Conservation (phyloP, 1,284 basidiomycete species). For the Pseudomicrostroma phylloplanum region DNA sequence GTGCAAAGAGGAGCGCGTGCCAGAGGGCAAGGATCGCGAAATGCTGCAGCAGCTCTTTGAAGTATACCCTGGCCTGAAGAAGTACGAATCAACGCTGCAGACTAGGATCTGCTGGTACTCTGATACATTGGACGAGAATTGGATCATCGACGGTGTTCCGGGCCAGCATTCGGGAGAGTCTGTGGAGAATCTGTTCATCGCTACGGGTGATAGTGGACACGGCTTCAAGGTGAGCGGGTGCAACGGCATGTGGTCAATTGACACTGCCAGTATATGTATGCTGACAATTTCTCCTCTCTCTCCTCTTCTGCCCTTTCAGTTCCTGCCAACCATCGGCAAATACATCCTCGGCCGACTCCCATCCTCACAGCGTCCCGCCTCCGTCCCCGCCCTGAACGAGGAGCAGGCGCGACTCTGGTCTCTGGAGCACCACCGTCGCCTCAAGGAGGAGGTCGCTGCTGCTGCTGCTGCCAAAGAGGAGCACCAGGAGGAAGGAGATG, state of each 20-base stretch:
- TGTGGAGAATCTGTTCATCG: slow-evolving; percentile 52
- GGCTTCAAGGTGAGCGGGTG: slow-evolving; percentile 50
- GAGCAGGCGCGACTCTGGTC: slow-evolving; percentile 24
- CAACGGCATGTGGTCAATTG: background rate
- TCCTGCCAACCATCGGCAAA: slow-evolving; percentile 69
- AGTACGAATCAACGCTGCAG: slow-evolving; percentile 54
- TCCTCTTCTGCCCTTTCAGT: slow-evolving; percentile 55
- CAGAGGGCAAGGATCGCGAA: slow-evolving; percentile 56
- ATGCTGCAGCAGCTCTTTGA: slow-evolving; percentile 59
- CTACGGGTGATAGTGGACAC: slow-evolving; percentile 54
- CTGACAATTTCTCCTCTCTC: slow-evolving; percentile 55
- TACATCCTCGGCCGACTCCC: slow-evolving; percentile 65
- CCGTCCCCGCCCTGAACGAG: slow-evolving; percentile 5
- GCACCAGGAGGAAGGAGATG: background rate
- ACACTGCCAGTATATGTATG: background rate
- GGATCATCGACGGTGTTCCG: slow-evolving; percentile 55
- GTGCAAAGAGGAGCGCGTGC: slow-evolving; percentile 53
- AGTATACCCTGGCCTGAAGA: slow-evolving; percentile 67
- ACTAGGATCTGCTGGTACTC: slow-evolving; percentile 77
- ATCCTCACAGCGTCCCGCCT: slow-evolving; percentile 9
- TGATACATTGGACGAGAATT: slow-evolving; percentile 53
- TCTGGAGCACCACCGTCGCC: slow-evolving; percentile 21
- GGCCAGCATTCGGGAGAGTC: slow-evolving; percentile 13
- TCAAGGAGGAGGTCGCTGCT: slow-evolving; percentile 10
- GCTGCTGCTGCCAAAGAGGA: background rate